These are phyloP conservation scores for Epichloe aotearoae DNA, from an alignment of 2,329 filamentous ascomycete species.

Conservation along the genomic window DNA sequence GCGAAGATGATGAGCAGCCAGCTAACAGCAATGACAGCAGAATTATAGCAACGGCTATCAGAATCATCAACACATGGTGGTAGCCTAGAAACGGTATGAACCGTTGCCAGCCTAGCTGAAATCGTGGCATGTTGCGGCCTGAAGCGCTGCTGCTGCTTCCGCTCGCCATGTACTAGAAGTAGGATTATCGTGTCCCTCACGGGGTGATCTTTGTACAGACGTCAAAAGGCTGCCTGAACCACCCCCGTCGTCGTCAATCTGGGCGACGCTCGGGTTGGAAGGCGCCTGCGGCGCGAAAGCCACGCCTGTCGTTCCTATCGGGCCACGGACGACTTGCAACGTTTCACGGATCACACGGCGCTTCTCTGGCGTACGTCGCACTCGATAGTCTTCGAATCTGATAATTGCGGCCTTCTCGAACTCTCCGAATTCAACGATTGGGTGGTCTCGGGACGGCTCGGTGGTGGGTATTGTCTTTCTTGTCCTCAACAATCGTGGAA, in stretches of 20 bases:
- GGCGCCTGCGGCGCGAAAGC: constrained; percentile 1
- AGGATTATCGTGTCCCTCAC: not conserved
- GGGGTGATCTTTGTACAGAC: not conserved
- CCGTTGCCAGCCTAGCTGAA: constrained; percentile 43
- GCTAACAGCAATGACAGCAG: constrained; percentile 83
- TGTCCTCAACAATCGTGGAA: not conserved
- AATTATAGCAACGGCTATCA: constrained; percentile 89
- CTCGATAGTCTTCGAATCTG: not conserved
- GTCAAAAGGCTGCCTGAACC: not conserved
- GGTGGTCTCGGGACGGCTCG: constrained; percentile 4
- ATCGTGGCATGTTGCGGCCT: constrained; percentile 19
- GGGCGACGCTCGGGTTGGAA: constrained; percentile 4
- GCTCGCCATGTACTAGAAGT: constrained; percentile 6
- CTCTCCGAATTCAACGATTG: not conserved
- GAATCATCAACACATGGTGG: constrained; percentile 89
- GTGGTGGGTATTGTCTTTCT: not conserved
- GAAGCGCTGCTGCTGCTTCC: constrained; percentile 12
- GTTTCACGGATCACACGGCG: too few relatives aligned
- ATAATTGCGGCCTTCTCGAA: not conserved
- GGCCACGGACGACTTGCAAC: not conserved
- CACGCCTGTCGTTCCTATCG: not conserved
- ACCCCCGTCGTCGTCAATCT: not conserved
- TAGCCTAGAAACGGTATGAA: constrained; percentile 58
- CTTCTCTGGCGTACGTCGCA: not conserved
- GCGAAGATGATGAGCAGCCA: constrained; percentile 93